Base-by-base conservation (phyloP, 1,284 basidiomycete genomes). In the Phellinidium pouzarii region DNA sequence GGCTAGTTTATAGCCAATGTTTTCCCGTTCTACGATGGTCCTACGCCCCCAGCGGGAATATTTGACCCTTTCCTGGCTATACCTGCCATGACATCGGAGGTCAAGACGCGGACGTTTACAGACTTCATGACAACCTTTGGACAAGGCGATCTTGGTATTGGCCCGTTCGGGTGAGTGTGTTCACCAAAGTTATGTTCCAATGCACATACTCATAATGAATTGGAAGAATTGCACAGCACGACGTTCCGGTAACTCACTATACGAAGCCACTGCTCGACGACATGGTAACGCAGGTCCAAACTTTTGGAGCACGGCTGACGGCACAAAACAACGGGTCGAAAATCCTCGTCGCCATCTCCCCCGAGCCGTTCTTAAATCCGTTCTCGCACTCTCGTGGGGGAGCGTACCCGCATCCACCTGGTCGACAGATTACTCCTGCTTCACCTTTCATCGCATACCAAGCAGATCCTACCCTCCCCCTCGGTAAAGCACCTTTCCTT, bases 161-260 rank as follows among this genome's bases (percentile, higher is more conserved):
- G 50, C 11, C 25, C 45, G 29, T 44, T 56, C 23, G 50, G 45
- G 50, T 56, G 23, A 44, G 44, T 25, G n/a, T 45, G n/a, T n/a
- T n/a, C n/a, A n/a, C 25, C 5, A 31, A 14, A 22, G 29, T 26
- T 17, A 22, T 44, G 1, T 6, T 4, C 17, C 9, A 12, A 14
- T 7, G 17, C 14, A 31, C 29, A 31, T 12, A 36, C n/a, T n/a
- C 11, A 7, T 20, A 11, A 9, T 29, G 26, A 43, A 11, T 27
- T 42, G n/a, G 6, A 11, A 55, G 48, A 14, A 27, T 22, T 36
- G 48, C 42, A 26, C 42, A 50, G 29, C 50, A 56, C 27, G 50
- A 36, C 41, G 20, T 56, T 34, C 54, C 54, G 2, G 49, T 56
- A 20, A 34, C 38, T 9, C n/a, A 42, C 12, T 56, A 56, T 37